These are phyloP conservation scores for Puya raimondii DNA, from an alignment of 176 grass and related monocot species.

Conservation along the genomic window DNA sequence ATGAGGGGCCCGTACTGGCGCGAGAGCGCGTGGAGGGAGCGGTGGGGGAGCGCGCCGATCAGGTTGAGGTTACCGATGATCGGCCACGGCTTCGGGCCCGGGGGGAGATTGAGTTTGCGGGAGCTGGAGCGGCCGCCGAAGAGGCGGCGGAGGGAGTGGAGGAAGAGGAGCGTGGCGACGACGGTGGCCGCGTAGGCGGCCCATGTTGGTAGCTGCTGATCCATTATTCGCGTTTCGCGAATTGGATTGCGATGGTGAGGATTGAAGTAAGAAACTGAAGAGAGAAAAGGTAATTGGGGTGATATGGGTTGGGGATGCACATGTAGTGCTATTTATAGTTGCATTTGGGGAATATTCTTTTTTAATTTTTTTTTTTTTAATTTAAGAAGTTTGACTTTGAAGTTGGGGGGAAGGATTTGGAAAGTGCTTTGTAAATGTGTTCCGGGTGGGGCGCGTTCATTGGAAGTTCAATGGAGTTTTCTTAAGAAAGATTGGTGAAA, in stretches of 20 bases:
- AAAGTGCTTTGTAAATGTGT: too few relatives aligned
- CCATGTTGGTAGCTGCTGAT: background rate
- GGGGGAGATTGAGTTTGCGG: slow-evolving; percentile 32
- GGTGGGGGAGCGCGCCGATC: slow-evolving; percentile 33
- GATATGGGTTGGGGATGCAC: too few relatives aligned
- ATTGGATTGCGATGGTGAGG: background rate
- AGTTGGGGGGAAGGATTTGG: too few relatives aligned
- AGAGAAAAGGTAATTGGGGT: background rate
- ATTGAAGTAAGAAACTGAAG: background rate
- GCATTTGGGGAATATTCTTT: too few relatives aligned
- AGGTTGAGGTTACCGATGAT: slow-evolving; percentile 48
- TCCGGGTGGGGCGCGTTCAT: too few relatives aligned
- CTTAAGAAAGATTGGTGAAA: too few relatives aligned
- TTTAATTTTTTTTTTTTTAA: too few relatives aligned
- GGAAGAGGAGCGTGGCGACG: slow-evolving; percentile 6
- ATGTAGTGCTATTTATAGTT: too few relatives aligned
- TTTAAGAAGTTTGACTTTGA: too few relatives aligned
- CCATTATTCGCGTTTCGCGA: slow-evolving; percentile 1
- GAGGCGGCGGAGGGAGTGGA: background rate
- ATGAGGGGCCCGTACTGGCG: slow-evolving; percentile 49
- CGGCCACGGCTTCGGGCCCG: slow-evolving; percentile 52
- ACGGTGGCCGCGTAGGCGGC: slow-evolving; percentile 6
- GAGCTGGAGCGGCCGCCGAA: background rate
- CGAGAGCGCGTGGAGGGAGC: slow-evolving; percentile 32
- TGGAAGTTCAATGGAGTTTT: too few relatives aligned